Percentiles rank a stretch among this genome's conserved stretches.
Evolutionary conservation across 306 rosid genomes (phyloP).

Genomic region (Dalbergia cultrata): DNA sequence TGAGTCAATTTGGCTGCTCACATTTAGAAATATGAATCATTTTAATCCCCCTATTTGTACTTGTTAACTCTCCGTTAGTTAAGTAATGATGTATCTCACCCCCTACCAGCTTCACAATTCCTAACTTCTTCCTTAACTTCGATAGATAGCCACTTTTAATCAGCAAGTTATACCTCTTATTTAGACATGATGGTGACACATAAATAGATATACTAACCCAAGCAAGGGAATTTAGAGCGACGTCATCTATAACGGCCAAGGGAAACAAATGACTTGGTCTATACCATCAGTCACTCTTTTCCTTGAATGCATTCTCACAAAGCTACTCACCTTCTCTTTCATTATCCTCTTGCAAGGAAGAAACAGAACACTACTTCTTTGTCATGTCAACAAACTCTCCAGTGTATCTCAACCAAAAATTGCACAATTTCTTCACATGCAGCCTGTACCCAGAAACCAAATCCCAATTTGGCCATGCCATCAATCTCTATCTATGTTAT

Average conservation of each 20-base stretch:
- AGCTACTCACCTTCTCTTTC: constrained; percentile 44
- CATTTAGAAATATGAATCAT: too few species aligned
- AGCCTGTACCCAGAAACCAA: constrained; percentile 45
- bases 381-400: constrained; percentile 25
- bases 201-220: constrained; percentile 64
- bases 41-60: too few species aligned
- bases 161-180: constrained; percentile 59
- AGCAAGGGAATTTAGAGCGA: constrained; percentile 68
- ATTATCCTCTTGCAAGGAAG: constrained; percentile 44
- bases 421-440: constrained; percentile 32
- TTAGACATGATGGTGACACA: constrained; percentile 63
- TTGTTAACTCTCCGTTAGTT: too few species aligned
- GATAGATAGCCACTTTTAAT: constrained; percentile 65
- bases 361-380: constrained; percentile 34
- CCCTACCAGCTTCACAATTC: constrained; percentile 64
- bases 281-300: constrained; percentile 70
- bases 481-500: constrained; percentile 43
- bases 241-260: constrained; percentile 76
- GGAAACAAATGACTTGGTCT: constrained; percentile 71
- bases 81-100: too few species aligned
- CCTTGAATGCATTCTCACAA: constrained; percentile 29
- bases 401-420: constrained; percentile 38
- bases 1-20: too few species aligned
- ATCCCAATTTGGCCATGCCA: constrained; percentile 47
- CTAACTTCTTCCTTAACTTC: constrained; percentile 54